phyloP scores from a whole-genome alignment of 176 grass and related monocot genomes.

The Ensete ventricosum region DNA sequence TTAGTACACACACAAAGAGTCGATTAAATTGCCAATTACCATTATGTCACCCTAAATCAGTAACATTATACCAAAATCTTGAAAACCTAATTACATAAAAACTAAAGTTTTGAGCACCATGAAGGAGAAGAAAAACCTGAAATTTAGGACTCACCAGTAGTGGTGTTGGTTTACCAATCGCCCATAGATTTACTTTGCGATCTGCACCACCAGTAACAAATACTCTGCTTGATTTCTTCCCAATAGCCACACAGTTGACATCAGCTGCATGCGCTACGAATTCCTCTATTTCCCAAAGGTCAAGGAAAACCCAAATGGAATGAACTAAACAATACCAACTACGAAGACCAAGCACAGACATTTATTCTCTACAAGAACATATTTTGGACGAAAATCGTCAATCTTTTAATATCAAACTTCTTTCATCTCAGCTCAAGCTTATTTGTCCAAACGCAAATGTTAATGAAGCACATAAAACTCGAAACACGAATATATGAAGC shows the following conservation, averaged over 20 bases:
- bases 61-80: background rate
- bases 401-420: too few species aligned
- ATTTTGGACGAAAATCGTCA: background rate
- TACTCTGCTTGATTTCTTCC: constrained; percentile 84
- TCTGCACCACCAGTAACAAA: constrained; percentile 79
- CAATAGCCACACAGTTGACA: constrained; percentile 63
- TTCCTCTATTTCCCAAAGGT: constrained; percentile 43
- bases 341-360: too few species aligned
- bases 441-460: background rate
- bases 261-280: constrained; percentile 66
- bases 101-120: too few species aligned
- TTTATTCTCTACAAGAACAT: background rate
- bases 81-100: background rate
- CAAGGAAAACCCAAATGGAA: constrained; percentile 33
- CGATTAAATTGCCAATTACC: background rate
- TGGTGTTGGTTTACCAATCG: constrained; percentile 68
- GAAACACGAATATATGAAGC: background rate
- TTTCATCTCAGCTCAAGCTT: background rate
- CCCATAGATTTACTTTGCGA: constrained; percentile 80
- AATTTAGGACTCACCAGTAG: constrained; percentile 42
- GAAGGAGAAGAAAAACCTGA: too few species aligned
- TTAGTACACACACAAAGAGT: background rate
- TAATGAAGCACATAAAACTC: background rate
- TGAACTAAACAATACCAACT: background rate
- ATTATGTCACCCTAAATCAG: background rate